Evolutionary conservation across 2,329 filamentous ascomycete genomes (phyloP), one percentile per base, ranked within the genome.

Genomic region (Teratosphaeriaceae sp.): DNA sequence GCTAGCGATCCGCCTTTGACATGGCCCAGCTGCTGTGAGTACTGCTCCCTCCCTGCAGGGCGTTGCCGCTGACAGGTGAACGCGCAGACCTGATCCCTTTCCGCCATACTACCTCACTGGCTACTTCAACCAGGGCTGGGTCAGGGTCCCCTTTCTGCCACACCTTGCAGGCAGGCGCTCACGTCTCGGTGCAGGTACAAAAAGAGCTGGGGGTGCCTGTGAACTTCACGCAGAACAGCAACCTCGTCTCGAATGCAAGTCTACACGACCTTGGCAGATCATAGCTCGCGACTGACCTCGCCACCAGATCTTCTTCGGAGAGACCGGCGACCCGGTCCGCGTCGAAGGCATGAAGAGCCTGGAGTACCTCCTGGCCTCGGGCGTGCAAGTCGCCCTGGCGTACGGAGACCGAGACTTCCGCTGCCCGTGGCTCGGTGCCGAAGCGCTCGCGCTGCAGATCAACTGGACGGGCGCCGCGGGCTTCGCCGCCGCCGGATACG

Each of bases 151-250:
- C n/a, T n/a, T n/a, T n/a, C n/a, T n/a, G n/a, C n/a, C n/a, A n/a
- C n/a, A n/a, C n/a, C n/a, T n/a, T n/a, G n/a, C n/a, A n/a, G n/a
- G n/a, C n/a, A n/a, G n/a, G n/a, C n/a, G n/a, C n/a, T n/a, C n/a
- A n/a, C n/a, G n/a, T n/a, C n/a, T n/a, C n/a, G n/a, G n/a, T n/a
- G n/a, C n/a, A 27, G 13, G 24, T 74, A 1, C 67, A 72, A 43
- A 48, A 60, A 20, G 69, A 68, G 3, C 68, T 74, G 13, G 71
- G 72, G 8, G 66, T 67, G 3, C 64, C 62, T 26, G 58, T 73
- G 42, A 74, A 74, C 49, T 74, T 65, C 48, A 72, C 69, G 3
- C 31, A 34, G 23, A 30, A 9, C 34, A 4, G 43, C 43, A 19
- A 22, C 38, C 3, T 27, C 24, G 24, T 27, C 24, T 7, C 9